Base-by-base conservation (phyloP, 1,139 yeast species). In the Candida sp. region DNA sequence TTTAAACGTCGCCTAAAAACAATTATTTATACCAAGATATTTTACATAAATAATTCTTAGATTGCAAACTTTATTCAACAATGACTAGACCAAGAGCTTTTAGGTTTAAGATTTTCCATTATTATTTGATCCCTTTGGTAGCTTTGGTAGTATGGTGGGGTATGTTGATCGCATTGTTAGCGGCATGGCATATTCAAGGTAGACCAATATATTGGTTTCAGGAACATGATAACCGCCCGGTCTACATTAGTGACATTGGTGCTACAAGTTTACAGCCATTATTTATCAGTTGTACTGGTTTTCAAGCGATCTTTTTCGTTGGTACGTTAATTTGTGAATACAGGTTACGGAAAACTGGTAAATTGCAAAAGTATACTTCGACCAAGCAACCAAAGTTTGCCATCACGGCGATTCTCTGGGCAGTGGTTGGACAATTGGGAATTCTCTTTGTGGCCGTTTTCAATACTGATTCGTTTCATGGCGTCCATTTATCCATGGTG, bases 191-290 rank as follows among this genome's bases (percentile, higher is more conserved):
- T 3, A 77, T 73, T 5, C 90, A 87, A 61, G 97, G 97, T 4
- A 76, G 77, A 44, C 96, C 96, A 0, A 70, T 77, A 8, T 86
- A 87, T 57, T 55, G 69, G 42, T 84, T 82, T 59, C 77, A 84
- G 73, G 81, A 77, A 49, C 63, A 64, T 43, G 30, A 25, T 15
- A 22, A n/a, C 12, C 5, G 11, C 4, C 86, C 90, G 36, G 82
- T 86, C 5, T 90, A 85, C 63, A 79, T 91, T 41, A 86, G 96
- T 8, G 89, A 89, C 57, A 76, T 89, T 44, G 96, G 91, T 5
- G 96, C 97, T 11, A 86, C 95, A 1, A 82, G 82, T 55, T 68
- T 88, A 43, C 87, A 88, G 58, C 95, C 96, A 1, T 65, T 89
- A 21, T 90, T 90, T 63, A 88, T 90, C 38, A 68, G 87, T n/a